Base-by-base conservation (phyloP, 2,329 filamentous ascomycete genomes). In the Microcera coccophila region DNA sequence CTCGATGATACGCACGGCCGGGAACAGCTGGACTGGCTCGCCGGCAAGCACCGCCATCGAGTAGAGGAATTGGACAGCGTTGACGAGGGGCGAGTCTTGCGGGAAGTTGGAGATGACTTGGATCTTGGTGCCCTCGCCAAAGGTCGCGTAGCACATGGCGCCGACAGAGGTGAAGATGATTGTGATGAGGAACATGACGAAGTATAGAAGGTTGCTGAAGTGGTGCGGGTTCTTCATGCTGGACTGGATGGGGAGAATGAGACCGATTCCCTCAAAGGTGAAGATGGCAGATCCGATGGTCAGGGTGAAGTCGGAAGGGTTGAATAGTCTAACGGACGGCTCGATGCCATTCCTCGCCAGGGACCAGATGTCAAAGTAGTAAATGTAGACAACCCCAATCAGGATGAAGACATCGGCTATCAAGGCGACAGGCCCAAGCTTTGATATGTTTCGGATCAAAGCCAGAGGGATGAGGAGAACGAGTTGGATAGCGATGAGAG, bases 21-120 rank as follows among this genome's bases (percentile, higher is more conserved):
- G 85, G 67, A 87, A 89, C 35, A 88, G 73, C 63, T 89, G 85
- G 2, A 89, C 84, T 0, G 85, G 85, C 35, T 81, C 82, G 24
- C 84, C 84, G 5, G 82, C 81, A n/a, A 89, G 70, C 7, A 89
- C 82, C 2, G 85, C 85, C 18, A 87, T 62, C 4, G 82, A 82
- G 68, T 89, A 89, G 39, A 88, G 70, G 58, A 87, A 83, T 55
- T 89, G 85, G 7, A 89, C 82, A 0, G 80, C 79, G 50, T 89
- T 87, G 68, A 89, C 85, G n/a, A 88, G 71, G 42, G 76, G 75
- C 62, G 76, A 84, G 53, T 74, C 71, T 55, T 87, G 84, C 0
- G 85, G 85, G 56, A 82, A 87, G 63, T 88, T 88, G 65, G 82
- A 81, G 60, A 89, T 87, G 64, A 89, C 78, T 58, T 88, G 83